phyloP scores from a whole-genome alignment of 805 yeast species.

The Yamadazyma takamatsuzukensis region DNA sequence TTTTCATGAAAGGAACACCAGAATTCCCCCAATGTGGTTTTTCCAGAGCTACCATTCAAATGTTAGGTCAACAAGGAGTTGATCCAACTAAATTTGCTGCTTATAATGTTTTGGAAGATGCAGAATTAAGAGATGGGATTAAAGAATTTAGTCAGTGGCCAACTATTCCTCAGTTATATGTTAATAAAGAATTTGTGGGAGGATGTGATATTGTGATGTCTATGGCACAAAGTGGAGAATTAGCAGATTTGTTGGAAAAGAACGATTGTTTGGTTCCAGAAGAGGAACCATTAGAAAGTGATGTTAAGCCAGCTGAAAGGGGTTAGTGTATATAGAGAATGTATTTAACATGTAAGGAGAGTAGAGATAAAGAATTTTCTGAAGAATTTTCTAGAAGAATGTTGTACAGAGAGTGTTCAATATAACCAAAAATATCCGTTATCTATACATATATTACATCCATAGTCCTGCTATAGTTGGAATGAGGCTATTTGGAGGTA shows the following conservation, averaged over 20 bases:
- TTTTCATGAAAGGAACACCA: slow-evolving; percentile 98
- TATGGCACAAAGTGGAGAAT: slow-evolving; percentile 90
- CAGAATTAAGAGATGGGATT: slow-evolving; percentile 90
- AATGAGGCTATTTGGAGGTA: no score
- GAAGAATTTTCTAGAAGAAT: no score
- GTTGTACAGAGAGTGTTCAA: no score
- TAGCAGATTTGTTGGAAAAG: slow-evolving; percentile 76
- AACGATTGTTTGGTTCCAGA: slow-evolving; percentile 79
- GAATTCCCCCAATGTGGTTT: slow-evolving; percentile 98
- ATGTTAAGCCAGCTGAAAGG: slow-evolving; percentile 36
- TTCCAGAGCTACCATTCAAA: slow-evolving; percentile 89
- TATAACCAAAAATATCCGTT: no score
- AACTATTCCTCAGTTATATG: slow-evolving; percentile 94
- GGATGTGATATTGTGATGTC: slow-evolving; percentile 94
- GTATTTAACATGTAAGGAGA: no score
- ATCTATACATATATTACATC: no score
- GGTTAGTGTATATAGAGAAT: no score
- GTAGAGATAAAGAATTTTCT: no score
- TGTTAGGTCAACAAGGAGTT: slow-evolving; percentile 94
- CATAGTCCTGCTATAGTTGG: no score
- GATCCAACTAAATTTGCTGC: slow-evolving; percentile 97
- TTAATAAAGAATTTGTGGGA: slow-evolving; percentile 88
- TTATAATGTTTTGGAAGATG: slow-evolving; percentile 91
- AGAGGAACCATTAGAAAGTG: slow-evolving; percentile 48
- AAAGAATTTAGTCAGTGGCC: slow-evolving; percentile 98